Conservation (phyloP, 2,329 filamentous ascomycete species). For the Alternaria viburni region DNA sequence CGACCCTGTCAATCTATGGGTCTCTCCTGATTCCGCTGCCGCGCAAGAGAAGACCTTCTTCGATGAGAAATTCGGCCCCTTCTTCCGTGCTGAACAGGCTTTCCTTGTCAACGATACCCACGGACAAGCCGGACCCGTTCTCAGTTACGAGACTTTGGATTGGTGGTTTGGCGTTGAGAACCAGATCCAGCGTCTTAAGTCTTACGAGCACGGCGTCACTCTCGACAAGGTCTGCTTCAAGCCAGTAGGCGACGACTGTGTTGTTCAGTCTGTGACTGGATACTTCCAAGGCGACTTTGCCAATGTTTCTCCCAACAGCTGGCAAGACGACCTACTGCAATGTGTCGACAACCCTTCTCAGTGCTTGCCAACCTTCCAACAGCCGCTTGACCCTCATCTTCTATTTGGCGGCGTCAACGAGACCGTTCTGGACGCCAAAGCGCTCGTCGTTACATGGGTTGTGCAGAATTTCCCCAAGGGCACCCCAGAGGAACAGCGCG, state of each 20-base stretch:
- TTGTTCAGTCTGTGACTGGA: constrained; percentile 88
- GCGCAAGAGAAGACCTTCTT: constrained; percentile 95
- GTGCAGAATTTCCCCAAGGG: constrained; percentile 84
- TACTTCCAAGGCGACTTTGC: constrained; percentile 78
- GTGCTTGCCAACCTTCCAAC: constrained; percentile 87
- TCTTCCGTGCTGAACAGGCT: constrained; percentile 90
- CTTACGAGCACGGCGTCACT: constrained; percentile 69
- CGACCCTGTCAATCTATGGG: constrained; percentile 92
- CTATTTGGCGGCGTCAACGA: constrained; percentile 81
- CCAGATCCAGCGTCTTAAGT: constrained; percentile 74
- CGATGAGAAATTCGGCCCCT: constrained; percentile 90
- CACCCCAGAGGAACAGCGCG: constrained; percentile 70
- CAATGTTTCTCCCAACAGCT: constrained; percentile 68
- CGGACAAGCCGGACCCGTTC: constrained; percentile 72
- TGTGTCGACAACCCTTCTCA: constrained; percentile 79
- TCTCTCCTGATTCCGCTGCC: constrained; percentile 89
- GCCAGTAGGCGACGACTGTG: constrained; percentile 85
- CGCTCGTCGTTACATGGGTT: constrained; percentile 93
- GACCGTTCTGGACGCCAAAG: constrained; percentile 72
- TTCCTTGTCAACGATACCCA: constrained; percentile 90
- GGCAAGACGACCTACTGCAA: constrained; percentile 73
- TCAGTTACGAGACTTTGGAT: constrained; percentile 84
- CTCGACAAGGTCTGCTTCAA: constrained; percentile 93
- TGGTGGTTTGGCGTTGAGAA: constrained; percentile 96
- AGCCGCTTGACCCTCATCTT: constrained; percentile 84